These are phyloP conservation scores for Neophaeococcomyces mojaviensis DNA, from an alignment of 2,329 filamentous ascomycete species.

Conservation along the genomic window DNA sequence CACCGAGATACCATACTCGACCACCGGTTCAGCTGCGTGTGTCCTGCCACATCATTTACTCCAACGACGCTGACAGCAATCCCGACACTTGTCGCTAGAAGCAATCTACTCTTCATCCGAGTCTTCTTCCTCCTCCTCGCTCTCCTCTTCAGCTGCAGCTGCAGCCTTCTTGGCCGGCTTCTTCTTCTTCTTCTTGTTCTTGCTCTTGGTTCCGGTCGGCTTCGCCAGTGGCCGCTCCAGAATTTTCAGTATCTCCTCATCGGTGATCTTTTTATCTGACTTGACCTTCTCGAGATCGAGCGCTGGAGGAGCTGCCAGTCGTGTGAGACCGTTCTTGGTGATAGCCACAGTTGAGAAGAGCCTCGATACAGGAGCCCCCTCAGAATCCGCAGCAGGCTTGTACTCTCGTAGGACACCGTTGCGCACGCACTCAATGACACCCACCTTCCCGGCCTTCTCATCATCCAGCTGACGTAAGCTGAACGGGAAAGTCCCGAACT, in stretches of 20 bases:
- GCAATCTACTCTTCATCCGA: slow-evolving; percentile 33
- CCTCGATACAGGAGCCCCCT: slow-evolving; percentile 73
- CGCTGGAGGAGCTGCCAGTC: slow-evolving; percentile 67
- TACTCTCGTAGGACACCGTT: slow-evolving; percentile 90
- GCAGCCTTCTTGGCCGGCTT: slow-evolving; percentile 45
- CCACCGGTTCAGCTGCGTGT: too few relatives aligned
- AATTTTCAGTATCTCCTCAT: slow-evolving; percentile 92
- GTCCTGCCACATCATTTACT: too few relatives aligned
- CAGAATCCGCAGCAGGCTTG: slow-evolving; percentile 91
- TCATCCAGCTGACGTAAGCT: slow-evolving; percentile 94
- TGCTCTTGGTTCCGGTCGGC: slow-evolving; percentile 61
- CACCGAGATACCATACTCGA: too few relatives aligned
- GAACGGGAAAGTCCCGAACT: slow-evolving; percentile 97
- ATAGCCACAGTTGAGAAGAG: slow-evolving; percentile 89
- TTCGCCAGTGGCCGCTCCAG: slow-evolving; percentile 74
- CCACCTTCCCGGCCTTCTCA: slow-evolving; percentile 90
- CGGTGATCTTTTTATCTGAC: slow-evolving; percentile 95
- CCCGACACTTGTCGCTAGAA: not conserved
- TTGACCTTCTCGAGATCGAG: slow-evolving; percentile 76
- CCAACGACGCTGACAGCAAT: too few relatives aligned
- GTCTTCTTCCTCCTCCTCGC: slow-evolving; percentile 33
- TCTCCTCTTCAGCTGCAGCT: slow-evolving; percentile 28
- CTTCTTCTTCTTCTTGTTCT: slow-evolving; percentile 91
- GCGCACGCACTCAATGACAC: slow-evolving; percentile 92
- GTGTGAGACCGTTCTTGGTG: slow-evolving; percentile 93